These are phyloP conservation scores for Hypsizygus marmoreus DNA, from an alignment of 768 basidiomycete genomes.

Conservation along the genomic window DNA sequence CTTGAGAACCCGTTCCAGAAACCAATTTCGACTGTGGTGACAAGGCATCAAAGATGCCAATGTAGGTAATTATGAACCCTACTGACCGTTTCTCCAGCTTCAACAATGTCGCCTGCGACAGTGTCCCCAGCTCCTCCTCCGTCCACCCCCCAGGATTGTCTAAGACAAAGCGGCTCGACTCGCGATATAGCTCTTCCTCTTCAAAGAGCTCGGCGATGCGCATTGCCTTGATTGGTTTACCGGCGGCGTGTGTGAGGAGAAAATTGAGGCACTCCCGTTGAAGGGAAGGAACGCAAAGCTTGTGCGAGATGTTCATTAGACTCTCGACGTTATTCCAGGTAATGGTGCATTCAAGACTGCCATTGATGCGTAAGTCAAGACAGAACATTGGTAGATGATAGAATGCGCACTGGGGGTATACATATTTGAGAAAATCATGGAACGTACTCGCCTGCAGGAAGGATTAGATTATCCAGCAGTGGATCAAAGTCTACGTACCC, in stretches of 20 bases:
- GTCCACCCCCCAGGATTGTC: constrained; percentile 90
- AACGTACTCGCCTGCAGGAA: constrained; percentile 70
- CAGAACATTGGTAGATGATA: neutral
- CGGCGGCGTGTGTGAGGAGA: constrained; percentile 89
- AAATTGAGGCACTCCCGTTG: constrained; percentile 85
- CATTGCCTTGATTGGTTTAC: constrained; percentile 90
- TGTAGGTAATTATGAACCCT: neutral
- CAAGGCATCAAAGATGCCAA: neutral
- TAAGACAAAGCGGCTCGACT: constrained; percentile 88
- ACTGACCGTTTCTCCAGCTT: constrained; percentile 85
- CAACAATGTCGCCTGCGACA: constrained; percentile 79
- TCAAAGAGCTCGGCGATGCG: constrained; percentile 89
- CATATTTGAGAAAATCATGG: constrained; percentile 91
- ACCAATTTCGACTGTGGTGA: constrained; percentile 81
- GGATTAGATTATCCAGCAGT: neutral
- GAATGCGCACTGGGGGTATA: constrained; percentile 83
- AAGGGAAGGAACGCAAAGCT: constrained; percentile 80
- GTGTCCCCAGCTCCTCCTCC: constrained; percentile 77
- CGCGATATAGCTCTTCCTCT: constrained; percentile 88
- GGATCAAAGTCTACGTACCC: constrained; percentile 40
- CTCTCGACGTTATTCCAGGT: constrained; percentile 95
- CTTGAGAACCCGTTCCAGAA: constrained; percentile 91
- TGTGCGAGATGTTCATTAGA: constrained; percentile 88
- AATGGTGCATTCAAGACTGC: constrained; percentile 85
- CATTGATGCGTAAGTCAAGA: neutral